These are phyloP conservation scores for Penicillium psychrofluorescens DNA, from an alignment of 495 filamentous ascomycete species.

Conservation along the genomic window DNA sequence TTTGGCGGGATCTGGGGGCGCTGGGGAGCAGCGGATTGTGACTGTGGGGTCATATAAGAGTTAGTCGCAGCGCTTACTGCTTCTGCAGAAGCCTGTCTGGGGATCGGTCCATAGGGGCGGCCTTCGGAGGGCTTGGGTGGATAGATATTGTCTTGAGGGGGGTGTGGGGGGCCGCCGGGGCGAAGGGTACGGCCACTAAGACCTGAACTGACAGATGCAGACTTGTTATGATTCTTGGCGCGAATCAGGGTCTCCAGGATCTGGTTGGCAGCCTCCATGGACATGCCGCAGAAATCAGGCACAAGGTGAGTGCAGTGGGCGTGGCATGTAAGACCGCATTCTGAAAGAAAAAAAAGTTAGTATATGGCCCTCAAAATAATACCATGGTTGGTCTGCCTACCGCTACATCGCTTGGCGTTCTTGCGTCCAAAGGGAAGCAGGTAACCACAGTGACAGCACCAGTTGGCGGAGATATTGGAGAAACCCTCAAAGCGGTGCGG, in stretches of 20 bases:
- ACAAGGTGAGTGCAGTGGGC: conserved; percentile 90
- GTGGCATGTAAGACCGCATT: conserved; percentile 90
- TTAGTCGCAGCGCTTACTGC: conserved; percentile 41
- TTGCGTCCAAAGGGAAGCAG: conserved; percentile 95
- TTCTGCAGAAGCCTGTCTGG: conserved; percentile 38
- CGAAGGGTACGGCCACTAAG: conserved; percentile 63
- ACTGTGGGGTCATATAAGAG: conserved; percentile 36
- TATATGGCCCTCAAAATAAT: not conserved
- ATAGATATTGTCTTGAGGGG: conserved; percentile 41
- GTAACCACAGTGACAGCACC: conserved; percentile 99
- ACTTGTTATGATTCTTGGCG: conserved; percentile 40
- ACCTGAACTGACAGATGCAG: conserved; percentile 41
- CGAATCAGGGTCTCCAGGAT: conserved; percentile 55
- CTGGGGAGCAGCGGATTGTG: conserved; percentile 25
- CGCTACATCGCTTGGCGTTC: conserved; percentile 83
- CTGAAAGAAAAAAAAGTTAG: conserved; percentile 48
- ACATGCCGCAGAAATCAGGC: conserved; percentile 99
- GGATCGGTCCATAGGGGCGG: conserved; percentile 36
- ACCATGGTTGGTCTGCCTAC: conserved; percentile 36
- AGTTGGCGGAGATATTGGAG: conserved; percentile 95
- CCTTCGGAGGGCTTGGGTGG: conserved; percentile 42
- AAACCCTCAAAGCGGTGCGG: conserved; percentile 93
- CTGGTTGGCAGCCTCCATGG: conserved; percentile 93
- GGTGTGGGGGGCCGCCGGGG: conserved; percentile 39
- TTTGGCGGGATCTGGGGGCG: conserved; percentile 30